Percentiles rank a stretch among this genome's conserved stretches.
These are phyloP conservation scores for Plenodomus lindquistii DNA, from an alignment of 2,329 filamentous ascomycete genomes.

Conservation along the genomic window DNA sequence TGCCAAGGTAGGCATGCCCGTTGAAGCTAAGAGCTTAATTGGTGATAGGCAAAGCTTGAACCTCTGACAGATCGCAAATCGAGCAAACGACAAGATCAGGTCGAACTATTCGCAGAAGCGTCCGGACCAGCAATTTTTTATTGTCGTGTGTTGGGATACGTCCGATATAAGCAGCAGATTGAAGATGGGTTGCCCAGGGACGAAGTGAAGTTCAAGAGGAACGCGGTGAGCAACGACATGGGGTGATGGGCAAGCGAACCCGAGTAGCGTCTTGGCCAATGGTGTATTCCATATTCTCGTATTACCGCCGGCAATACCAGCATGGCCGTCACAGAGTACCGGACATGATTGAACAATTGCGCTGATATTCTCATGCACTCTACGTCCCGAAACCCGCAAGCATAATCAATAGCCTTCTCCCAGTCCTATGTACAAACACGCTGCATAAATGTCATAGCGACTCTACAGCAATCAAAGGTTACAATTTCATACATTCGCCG, in stretches of 20 bases:
- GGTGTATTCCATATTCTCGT: slow-evolving; percentile 1
- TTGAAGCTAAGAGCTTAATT: not conserved
- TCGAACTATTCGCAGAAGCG: too few relatives aligned
- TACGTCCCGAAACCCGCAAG: slow-evolving; percentile 21
- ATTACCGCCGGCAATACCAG: not conserved
- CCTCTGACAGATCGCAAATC: not conserved
- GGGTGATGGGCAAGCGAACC: not conserved
- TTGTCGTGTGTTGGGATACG: too few relatives aligned
- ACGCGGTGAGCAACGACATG: not conserved
- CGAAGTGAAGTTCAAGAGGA: not conserved
- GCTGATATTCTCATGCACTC: slow-evolving; percentile 30
- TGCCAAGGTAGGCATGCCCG: slow-evolving; percentile 63
- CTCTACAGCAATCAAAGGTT: slow-evolving; percentile 9
- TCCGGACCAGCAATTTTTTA: too few relatives aligned
- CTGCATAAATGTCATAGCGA: slow-evolving; percentile 14
- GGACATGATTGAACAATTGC: slow-evolving; percentile 13
- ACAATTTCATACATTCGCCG: slow-evolving; percentile 27
- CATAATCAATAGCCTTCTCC: slow-evolving; percentile 21
- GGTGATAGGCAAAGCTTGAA: not conserved
- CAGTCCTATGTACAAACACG: slow-evolving; percentile 37
- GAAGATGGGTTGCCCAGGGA: too few relatives aligned
- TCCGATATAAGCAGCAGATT: too few relatives aligned
- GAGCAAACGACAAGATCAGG: too few relatives aligned
- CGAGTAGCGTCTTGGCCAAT: slow-evolving; percentile 17
- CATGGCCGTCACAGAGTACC: not conserved